Percentiles rank a stretch among this genome's conserved stretches.
Evolutionary conservation across 2,329 filamentous ascomycete species (phyloP).

Genomic region (Drechslera avenae): DNA sequence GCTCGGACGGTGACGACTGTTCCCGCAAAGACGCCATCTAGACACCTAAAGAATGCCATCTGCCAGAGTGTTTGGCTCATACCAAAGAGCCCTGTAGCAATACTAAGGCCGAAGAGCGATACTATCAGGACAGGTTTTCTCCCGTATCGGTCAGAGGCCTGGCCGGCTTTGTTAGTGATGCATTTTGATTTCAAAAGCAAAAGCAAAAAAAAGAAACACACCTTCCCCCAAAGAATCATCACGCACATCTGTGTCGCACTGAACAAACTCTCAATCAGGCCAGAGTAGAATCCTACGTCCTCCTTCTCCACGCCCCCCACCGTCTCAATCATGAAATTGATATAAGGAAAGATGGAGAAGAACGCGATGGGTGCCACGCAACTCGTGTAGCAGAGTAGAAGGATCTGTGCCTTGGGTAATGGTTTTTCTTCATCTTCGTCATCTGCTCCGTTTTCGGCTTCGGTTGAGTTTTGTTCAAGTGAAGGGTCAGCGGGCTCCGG

Average conservation of each 20-base stretch:
- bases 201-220: conserved; percentile 17
- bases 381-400: conserved; percentile 74
- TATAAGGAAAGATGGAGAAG: conserved; percentile 81
- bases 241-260: conserved; percentile 76
- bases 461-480: neutral
- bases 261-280: conserved; percentile 74
- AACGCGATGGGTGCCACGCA: conserved; percentile 79
- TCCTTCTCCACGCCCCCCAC: conserved; percentile 65
- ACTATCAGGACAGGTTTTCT: conserved; percentile 73
- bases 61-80: conserved; percentile 69
- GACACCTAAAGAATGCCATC: conserved; percentile 74
- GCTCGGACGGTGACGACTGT: conserved; percentile 75
- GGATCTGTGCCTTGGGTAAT: conserved; percentile 60
- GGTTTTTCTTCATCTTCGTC: conserved; percentile 33
- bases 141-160: conserved; percentile 68
- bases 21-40: conserved; percentile 75
- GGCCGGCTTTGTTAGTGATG: neutral
- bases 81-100: conserved; percentile 70
- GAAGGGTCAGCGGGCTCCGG: conserved; percentile 13
- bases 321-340: conserved; percentile 75
- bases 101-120: conserved; percentile 67
- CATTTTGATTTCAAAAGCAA: neutral
- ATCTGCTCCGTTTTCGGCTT: conserved; percentile 5
- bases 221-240: conserved; percentile 71
- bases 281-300: conserved; percentile 81